Conservation (phyloP, 2,329 filamentous ascomycete genomes). For the Fusarium sp. region DNA sequence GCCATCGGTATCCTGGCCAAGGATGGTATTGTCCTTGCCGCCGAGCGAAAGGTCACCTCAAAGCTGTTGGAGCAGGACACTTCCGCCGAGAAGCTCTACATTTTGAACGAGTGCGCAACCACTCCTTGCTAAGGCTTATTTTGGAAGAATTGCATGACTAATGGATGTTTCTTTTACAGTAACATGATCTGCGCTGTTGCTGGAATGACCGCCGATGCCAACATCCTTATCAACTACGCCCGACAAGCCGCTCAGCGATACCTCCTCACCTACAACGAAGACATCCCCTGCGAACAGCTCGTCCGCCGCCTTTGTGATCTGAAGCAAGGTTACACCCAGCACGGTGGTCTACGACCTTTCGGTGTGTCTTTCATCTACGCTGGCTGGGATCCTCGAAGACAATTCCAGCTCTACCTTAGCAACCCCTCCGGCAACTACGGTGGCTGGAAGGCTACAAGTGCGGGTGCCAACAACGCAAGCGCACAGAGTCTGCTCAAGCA, state of each 20-base stretch:
- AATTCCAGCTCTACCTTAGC: slow-evolving; percentile 99
- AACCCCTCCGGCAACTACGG: slow-evolving; percentile 99
- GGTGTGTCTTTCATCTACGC: slow-evolving; percentile 99
- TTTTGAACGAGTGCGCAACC: slow-evolving; percentile 87
- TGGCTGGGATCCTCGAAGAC: slow-evolving; percentile 92
- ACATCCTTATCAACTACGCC: slow-evolving; percentile 99
- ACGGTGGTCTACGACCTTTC: slow-evolving; percentile 96
- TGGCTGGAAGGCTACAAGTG: slow-evolving; percentile 98
- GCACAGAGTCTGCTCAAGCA: slow-evolving; percentile 98
- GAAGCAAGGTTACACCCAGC: slow-evolving; percentile 99
- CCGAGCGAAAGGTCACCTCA: slow-evolving; percentile 98
- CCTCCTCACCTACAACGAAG: slow-evolving; percentile 99
- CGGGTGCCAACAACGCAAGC: slow-evolving; percentile 97
- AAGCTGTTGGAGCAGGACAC: slow-evolving; percentile 99
- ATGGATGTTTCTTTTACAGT: slow-evolving; percentile 59
- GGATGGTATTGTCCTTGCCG: slow-evolving; percentile 97
- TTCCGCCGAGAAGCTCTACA: slow-evolving; percentile 99
- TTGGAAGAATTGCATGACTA: background rate
- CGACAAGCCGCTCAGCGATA: slow-evolving; percentile 96
- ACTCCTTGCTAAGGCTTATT: background rate
- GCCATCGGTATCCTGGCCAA: slow-evolving; percentile 96
- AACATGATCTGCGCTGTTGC: slow-evolving; percentile 99
- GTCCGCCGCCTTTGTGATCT: slow-evolving; percentile 96
- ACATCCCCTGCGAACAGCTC: slow-evolving; percentile 98
- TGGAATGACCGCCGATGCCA: slow-evolving; percentile 98